phyloP scores from a whole-genome alignment of 2,329 filamentous ascomycete species.

The Penicillium sp. region DNA sequence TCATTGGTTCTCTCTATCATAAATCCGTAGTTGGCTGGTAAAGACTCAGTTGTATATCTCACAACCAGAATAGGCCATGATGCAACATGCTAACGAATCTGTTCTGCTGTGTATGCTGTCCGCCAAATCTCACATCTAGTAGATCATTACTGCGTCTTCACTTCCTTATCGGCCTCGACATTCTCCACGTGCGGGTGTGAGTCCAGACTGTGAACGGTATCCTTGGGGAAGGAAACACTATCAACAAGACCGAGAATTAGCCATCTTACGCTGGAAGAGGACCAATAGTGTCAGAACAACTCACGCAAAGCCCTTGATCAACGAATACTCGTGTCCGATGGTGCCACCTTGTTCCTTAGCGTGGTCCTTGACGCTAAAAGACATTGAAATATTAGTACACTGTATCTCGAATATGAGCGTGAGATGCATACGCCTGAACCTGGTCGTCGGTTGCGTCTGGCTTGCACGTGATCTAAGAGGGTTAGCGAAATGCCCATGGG shows the following conservation, averaged over 20 bases:
- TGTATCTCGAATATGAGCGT: not conserved
- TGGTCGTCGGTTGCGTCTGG: not conserved
- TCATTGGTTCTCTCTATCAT: not conserved
- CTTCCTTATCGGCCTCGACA: not conserved
- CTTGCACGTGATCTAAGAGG: constrained; percentile 6
- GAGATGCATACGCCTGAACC: constrained; percentile 4
- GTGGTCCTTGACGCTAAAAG: constrained; percentile 3
- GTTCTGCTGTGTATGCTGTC: not conserved
- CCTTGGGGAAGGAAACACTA: constrained; percentile 1
- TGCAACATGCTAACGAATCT: not conserved
- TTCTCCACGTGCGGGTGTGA: constrained; percentile 3
- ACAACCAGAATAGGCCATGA: not conserved
- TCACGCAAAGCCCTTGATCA: constrained; percentile 14
- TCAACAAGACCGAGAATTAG: not conserved
- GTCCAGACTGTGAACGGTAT: not conserved
- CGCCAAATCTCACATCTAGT: not conserved
- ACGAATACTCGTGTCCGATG: constrained; percentile 3
- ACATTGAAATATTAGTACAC: not conserved
- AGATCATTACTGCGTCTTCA: not conserved
- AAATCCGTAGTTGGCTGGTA: not conserved
- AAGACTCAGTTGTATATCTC: not conserved
- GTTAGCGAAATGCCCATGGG: not conserved
- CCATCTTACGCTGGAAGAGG: not conserved
- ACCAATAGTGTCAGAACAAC: not conserved
- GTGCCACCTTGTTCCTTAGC: constrained; percentile 6